A percentile compares a stretch with the other conserved stretches of the same genome.
Conservation (phyloP, 768 basidiomycete species). For the Coprinopsis strossmayeri region DNA sequence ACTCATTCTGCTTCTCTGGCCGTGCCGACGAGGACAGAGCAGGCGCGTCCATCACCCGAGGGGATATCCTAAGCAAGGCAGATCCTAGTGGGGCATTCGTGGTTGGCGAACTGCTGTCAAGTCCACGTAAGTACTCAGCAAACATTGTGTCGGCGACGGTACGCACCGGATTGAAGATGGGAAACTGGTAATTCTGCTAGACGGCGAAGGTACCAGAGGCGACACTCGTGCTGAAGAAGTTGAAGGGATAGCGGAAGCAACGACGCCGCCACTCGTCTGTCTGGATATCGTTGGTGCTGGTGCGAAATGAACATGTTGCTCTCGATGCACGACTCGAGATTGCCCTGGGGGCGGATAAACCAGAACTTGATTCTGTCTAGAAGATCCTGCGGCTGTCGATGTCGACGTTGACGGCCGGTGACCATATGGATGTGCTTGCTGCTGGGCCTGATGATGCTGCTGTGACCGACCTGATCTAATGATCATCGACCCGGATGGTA, state of each 20-base stretch:
- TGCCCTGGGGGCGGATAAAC: slow-evolving; percentile 5
- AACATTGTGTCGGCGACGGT: background rate
- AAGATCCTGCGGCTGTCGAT: slow-evolving; percentile 4
- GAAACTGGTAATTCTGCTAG: slow-evolving; percentile 18
- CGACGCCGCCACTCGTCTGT: slow-evolving; percentile 4
- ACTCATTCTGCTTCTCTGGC: slow-evolving; percentile 12
- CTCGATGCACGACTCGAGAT: slow-evolving; percentile 4
- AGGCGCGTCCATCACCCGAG: slow-evolving; percentile 12
- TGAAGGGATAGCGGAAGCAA: slow-evolving; percentile 18
- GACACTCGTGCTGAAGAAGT: slow-evolving; percentile 19
- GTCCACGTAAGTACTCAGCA: background rate
- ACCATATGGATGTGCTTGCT: slow-evolving; percentile 22
- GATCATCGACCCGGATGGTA: slow-evolving; percentile 1
- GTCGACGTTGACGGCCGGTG: slow-evolving; percentile 15
- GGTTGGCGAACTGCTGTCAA: background rate
- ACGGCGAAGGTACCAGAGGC: slow-evolving; percentile 17
- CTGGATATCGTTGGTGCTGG: slow-evolving; percentile 14
- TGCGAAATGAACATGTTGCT: slow-evolving; percentile 22
- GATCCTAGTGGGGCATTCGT: slow-evolving; percentile 5
- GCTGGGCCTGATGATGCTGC: slow-evolving; percentile 10
- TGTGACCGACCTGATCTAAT: slow-evolving; percentile 13
- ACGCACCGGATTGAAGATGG: slow-evolving; percentile 20
- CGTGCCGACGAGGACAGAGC: slow-evolving; percentile 8
- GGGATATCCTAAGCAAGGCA: slow-evolving; percentile 12
- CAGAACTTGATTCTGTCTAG: slow-evolving; percentile 1